Base-by-base conservation (phyloP, 2,329 filamentous ascomycete genomes). In the Penicillium rolfsii region DNA sequence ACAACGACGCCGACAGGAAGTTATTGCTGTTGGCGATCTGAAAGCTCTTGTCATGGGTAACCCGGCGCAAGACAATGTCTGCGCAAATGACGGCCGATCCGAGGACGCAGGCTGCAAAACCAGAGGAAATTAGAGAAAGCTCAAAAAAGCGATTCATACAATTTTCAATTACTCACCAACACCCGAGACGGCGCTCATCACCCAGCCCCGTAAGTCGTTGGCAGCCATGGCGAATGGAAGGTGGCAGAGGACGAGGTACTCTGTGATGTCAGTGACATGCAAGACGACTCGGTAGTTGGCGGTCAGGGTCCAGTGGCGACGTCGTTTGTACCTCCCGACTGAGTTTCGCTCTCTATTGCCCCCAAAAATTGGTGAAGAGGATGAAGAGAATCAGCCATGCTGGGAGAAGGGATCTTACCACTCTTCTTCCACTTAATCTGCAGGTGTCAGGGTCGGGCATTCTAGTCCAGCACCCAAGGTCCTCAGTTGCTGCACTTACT, bases 201-300 rank as follows among this genome's bases (percentile, higher is more conserved):
- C 89, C 94, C 94, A 98, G 71, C 95, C 94, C 65, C 93, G 87
- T 64, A 89, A 89, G 80, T 98, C 94, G 80, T 94, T 95, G 66
- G 90, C 72, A 58, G 71, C 76, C 82, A 84, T 80, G 59, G 58
- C 70, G 65, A 59, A 57, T 59, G 49, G 53, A 52, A 64, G 52
- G 52, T 55, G 59, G 57, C 54, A 62, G 59, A 55, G 16, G 38
- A 55, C 14, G 36, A 40, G 54, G 57, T 2, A 16, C 43, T 12
- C 57, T n/a, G 63, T 71, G 66, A 73, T 72, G 70, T 71, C 63
- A 72, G 61, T 61, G 30, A 53, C 19, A 30, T 24, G 35, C 52
- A 22, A 50, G 14, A 28, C 28, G n/a, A 33, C 11, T 49, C 48
- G 38, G 35, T 33, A 30, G 48, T 59, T 57, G 62, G 65, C 65